Conservation (phyloP, 768 basidiomycete species). For the Paxillus ammoniavirescens region DNA sequence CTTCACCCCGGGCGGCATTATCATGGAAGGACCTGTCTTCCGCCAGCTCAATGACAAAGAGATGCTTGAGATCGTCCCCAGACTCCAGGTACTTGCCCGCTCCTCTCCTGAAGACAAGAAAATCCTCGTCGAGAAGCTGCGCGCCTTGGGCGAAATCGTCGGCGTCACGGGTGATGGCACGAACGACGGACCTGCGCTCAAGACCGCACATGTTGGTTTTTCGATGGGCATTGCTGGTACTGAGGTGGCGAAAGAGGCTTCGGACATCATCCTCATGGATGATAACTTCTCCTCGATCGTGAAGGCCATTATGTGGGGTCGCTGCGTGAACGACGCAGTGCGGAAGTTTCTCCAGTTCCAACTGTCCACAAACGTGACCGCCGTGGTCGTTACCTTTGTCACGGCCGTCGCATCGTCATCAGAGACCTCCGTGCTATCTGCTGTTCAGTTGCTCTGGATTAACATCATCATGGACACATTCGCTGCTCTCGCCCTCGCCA, state of each 20-base stretch:
- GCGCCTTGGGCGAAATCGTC: constrained; percentile 83
- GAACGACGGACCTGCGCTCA: constrained; percentile 95
- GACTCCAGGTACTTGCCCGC: constrained; percentile 93
- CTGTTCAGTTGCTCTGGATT: constrained; percentile 97
- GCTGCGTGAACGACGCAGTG: constrained; percentile 97
- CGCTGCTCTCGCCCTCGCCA: constrained; percentile 95
- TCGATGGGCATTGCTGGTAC: constrained; percentile 97
- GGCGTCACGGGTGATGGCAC: constrained; percentile 98
- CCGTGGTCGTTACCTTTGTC: constrained; percentile 91
- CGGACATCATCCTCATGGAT: constrained; percentile 98
- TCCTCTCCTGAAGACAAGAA: constrained; percentile 98
- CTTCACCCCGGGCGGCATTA: constrained; percentile 88
- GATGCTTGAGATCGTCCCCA: constrained; percentile 80
- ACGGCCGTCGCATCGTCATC: constrained; percentile 77
- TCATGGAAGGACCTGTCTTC: constrained; percentile 98
- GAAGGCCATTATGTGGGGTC: constrained; percentile 98
- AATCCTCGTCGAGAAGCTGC: constrained; percentile 84
- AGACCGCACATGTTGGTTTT: constrained; percentile 95
- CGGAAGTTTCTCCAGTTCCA: constrained; percentile 98
- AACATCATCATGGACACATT: constrained; percentile 99
- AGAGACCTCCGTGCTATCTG: constrained; percentile 86
- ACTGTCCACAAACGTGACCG: constrained; percentile 91
- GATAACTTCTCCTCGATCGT: constrained; percentile 97
- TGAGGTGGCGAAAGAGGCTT: constrained; percentile 98
- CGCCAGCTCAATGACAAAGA: constrained; percentile 69